A percentile compares a stretch with the other conserved stretches of the same genome.
phyloP scores from a whole-genome alignment of 2,329 filamentous ascomycete genomes.

The Diaporthe vaccinii region DNA sequence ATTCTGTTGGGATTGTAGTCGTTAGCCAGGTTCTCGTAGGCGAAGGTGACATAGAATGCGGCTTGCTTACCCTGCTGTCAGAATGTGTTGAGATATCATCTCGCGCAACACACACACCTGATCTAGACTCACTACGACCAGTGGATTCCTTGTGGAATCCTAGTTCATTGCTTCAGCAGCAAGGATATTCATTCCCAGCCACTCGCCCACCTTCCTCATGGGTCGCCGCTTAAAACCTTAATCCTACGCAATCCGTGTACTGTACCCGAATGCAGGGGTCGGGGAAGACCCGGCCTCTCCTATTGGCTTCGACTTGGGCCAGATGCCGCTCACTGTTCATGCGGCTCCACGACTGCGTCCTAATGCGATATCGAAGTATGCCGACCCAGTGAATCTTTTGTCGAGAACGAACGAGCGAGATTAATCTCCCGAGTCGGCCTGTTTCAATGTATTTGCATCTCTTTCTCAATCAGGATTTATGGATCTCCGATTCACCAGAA shows the following conservation, averaged over 20 bases:
- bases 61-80: too few species aligned
- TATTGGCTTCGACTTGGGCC: neutral
- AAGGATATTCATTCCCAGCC: neutral
- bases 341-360: neutral
- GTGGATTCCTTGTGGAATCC: too few species aligned
- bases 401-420: neutral
- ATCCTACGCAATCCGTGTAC: conserved; percentile 11
- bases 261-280: conserved; percentile 16
- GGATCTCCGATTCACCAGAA: neutral
- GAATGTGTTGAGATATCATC: neutral
- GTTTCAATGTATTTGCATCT: neutral
- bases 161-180: neutral
- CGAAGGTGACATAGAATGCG: neutral
- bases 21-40: too few species aligned
- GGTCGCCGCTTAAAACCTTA: neutral
- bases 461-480: neutral
- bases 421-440: neutral
- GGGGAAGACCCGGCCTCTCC: neutral
- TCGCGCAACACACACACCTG: neutral
- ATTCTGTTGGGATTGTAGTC: neutral
- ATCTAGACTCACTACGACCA: neutral
- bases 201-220: neutral
- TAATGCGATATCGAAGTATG: neutral
- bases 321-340: neutral
- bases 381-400: too few species aligned